Conservation (phyloP, 2,329 filamentous ascomycete species). For the Colletotrichum sidae region DNA sequence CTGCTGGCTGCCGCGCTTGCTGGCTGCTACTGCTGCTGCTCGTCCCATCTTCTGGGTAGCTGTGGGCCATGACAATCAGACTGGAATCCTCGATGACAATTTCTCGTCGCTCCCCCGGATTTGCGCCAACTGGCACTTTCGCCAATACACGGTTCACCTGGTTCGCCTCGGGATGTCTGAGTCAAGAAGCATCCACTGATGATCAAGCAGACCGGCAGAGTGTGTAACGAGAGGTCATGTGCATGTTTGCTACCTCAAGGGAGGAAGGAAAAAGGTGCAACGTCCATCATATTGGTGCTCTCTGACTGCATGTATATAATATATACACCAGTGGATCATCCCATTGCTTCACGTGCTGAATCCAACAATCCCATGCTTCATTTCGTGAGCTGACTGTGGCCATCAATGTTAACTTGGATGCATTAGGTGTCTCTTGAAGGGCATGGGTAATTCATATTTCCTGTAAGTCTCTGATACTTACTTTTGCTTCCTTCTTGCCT, state of each 20-base stretch:
- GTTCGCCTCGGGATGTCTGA: slow-evolving; percentile 21
- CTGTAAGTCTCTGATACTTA: slow-evolving; percentile 15
- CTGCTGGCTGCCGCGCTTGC: background rate
- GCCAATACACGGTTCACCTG: slow-evolving; percentile 8
- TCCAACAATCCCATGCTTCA: too few relatives aligned
- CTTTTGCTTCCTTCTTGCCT: slow-evolving; percentile 1
- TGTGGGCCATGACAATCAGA: background rate
- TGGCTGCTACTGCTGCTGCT: background rate
- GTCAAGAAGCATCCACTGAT: slow-evolving; percentile 24
- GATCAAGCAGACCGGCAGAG: background rate
- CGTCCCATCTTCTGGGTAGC: slow-evolving; percentile 5
- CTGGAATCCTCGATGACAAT: background rate
- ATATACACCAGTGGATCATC: too few relatives aligned
- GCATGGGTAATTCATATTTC: background rate
- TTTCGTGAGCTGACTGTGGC: too few relatives aligned
- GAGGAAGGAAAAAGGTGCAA: background rate
- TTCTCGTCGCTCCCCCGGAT: slow-evolving; percentile 23
- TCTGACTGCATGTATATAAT: too few relatives aligned
- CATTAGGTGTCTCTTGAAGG: background rate
- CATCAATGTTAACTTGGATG: too few relatives aligned
- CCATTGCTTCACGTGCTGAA: too few relatives aligned
- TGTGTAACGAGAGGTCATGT: slow-evolving; percentile 24
- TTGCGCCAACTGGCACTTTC: slow-evolving; percentile 9
- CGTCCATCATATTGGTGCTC: too few relatives aligned
- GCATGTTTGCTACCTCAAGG: slow-evolving; percentile 19